Conservation (phyloP, 2,329 filamentous ascomycete species). For the Pseudogymnoascus sp. region DNA sequence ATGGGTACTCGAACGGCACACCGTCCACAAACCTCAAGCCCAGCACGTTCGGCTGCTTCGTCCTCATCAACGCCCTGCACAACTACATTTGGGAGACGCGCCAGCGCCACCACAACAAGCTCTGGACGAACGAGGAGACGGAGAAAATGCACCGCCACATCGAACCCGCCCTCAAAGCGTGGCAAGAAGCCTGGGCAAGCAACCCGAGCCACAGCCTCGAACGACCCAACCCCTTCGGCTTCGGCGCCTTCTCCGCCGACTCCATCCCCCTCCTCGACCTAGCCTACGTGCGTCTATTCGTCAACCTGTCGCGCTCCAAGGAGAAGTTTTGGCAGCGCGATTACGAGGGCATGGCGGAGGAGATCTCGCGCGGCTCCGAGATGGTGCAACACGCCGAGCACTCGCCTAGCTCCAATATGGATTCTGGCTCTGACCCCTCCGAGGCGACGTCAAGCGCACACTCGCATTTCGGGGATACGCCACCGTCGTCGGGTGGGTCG, state of each 20-base stretch:
- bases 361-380: slow-evolving; percentile 69
- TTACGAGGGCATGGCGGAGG: slow-evolving; percentile 84
- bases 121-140: slow-evolving; percentile 87
- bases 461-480: slow-evolving; percentile 37
- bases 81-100: slow-evolving; percentile 98
- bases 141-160: slow-evolving; percentile 95
- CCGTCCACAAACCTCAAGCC: slow-evolving; percentile 60
- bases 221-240: slow-evolving; percentile 72
- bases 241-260: slow-evolving; percentile 77
- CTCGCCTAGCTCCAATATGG: slow-evolving; percentile 41
- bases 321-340: slow-evolving; percentile 92
- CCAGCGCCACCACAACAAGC: slow-evolving; percentile 75
- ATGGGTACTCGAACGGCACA: slow-evolving; percentile 39
- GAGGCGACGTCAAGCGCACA: slow-evolving; percentile 39
- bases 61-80: slow-evolving; percentile 88
- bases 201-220: slow-evolving; percentile 79
- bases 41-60: slow-evolving; percentile 84
- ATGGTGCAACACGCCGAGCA: slow-evolving; percentile 63
- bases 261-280: slow-evolving; percentile 85
- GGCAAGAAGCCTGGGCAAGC: slow-evolving; percentile 85
- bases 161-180: slow-evolving; percentile 84
- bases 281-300: slow-evolving; percentile 84
- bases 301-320: slow-evolving; percentile 85
- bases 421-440: slow-evolving; percentile 29
- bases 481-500: slow-evolving; percentile 42